Conservation (phyloP, 345 rosid species). For the Heritiera fomes region DNA sequence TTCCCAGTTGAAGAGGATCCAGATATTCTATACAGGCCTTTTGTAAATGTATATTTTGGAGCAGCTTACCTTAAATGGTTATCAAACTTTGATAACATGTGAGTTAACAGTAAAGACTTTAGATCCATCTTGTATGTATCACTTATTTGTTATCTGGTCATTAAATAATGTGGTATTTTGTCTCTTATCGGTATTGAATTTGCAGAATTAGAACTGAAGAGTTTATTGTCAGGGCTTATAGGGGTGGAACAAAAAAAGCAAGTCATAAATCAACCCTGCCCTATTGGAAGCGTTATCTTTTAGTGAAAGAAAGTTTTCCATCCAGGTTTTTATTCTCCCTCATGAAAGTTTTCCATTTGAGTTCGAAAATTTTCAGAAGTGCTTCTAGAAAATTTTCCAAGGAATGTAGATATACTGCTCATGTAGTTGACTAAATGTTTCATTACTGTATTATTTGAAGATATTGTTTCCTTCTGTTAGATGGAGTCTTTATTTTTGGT, state of each 20-base stretch:
- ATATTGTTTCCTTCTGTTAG: background rate
- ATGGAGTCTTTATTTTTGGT: background rate
- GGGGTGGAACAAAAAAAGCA: constrained; percentile 79
- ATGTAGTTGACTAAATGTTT: background rate
- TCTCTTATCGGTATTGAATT: constrained; percentile 12
- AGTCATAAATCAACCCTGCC: constrained; percentile 81
- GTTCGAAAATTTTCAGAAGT: background rate
- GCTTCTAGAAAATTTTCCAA: background rate
- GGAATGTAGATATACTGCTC: background rate
- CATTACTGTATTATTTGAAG: background rate
- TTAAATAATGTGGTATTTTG: background rate
- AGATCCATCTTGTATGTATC: background rate
- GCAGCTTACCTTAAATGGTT: constrained; percentile 88
- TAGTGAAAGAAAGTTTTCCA: constrained; percentile 77
- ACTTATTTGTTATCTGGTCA: background rate
- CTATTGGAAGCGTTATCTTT: constrained; percentile 78
- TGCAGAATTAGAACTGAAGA: constrained; percentile 88
- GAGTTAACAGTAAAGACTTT: constrained; percentile 24
- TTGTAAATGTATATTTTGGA: constrained; percentile 78
- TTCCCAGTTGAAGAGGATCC: constrained; percentile 58
- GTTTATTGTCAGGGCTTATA: constrained; percentile 79
- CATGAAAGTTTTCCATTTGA: background rate
- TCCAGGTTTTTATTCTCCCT: constrained; percentile 50
- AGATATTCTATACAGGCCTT: constrained; percentile 76
- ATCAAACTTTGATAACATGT: constrained; percentile 68